Conservation (phyloP, 441 rosid species). For the Erodium chrysanthum region DNA sequence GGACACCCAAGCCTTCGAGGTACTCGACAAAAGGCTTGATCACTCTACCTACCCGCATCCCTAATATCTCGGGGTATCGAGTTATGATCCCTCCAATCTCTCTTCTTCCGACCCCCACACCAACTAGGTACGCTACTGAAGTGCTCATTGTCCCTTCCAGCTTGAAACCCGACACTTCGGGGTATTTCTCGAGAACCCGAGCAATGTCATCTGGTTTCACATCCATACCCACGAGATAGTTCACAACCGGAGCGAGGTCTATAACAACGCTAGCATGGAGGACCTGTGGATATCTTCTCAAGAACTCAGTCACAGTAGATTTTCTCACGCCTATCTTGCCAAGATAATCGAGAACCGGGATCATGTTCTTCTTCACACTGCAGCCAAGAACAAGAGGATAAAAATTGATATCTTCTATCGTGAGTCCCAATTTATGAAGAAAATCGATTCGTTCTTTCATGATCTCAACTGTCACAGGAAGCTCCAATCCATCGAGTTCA, state of each 20-base stretch:
- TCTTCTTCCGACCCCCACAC: constrained; percentile 82
- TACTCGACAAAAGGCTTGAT: constrained; percentile 84
- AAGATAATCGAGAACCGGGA: constrained; percentile 82
- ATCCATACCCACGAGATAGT: constrained; percentile 87
- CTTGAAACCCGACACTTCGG: constrained; percentile 85
- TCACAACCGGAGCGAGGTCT: constrained; percentile 85
- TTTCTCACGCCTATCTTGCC: constrained; percentile 89
- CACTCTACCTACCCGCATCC: constrained; percentile 80
- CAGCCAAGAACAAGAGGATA: constrained; percentile 93
- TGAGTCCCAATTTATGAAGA: constrained; percentile 67
- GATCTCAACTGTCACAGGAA: constrained; percentile 74
- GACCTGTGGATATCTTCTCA: constrained; percentile 80
- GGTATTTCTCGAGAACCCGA: constrained; percentile 82
- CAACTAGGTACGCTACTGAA: constrained; percentile 85
- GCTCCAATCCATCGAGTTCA: constrained; percentile 90
- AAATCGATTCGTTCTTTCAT: constrained; percentile 83
- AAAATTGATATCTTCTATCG: constrained; percentile 68
- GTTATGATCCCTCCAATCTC: constrained; percentile 74
- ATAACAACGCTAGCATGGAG: constrained; percentile 89
- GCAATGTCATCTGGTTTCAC: constrained; percentile 67
- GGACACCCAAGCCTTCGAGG: constrained; percentile 65
- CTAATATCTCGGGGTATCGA: constrained; percentile 68
- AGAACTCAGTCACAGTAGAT: constrained; percentile 59
- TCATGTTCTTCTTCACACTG: constrained; percentile 95
- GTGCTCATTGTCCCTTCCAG: constrained; percentile 98